These are phyloP conservation scores for Chlorella sp. DNA, from an alignment of 139 green algal genomes.

Conservation along the genomic window DNA sequence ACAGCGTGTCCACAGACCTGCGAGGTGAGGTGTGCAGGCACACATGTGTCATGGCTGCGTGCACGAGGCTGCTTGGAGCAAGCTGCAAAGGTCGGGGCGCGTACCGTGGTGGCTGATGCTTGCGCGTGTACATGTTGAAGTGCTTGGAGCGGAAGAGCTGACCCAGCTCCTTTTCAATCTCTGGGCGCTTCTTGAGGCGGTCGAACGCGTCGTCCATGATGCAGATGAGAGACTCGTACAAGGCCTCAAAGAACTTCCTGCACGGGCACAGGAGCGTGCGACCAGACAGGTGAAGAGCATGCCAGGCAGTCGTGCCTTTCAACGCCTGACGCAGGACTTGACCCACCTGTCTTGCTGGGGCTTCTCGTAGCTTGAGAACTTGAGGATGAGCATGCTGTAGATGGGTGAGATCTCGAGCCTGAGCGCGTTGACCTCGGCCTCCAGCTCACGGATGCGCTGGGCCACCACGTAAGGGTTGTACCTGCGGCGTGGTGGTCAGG, in stretches of 20 bases:
- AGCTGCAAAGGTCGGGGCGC: no score
- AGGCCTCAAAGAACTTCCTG: constrained; percentile 37
- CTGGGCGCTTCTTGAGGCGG: constrained; percentile 17
- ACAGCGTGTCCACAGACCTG: constrained; percentile 61
- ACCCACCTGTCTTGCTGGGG: constrained; percentile 28
- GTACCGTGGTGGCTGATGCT: constrained; percentile 34
- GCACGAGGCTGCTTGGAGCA: no score
- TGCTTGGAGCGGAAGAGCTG: constrained; percentile 34
- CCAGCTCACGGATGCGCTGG: constrained; percentile 33
- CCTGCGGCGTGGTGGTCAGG: background rate
- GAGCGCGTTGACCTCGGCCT: constrained; percentile 19
- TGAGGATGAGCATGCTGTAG: constrained; percentile 24
- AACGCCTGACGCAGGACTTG: no score
- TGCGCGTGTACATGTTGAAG: constrained; percentile 52
- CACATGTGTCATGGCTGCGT: no score
- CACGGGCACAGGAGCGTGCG: background rate
- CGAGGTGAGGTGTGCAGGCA: background rate
- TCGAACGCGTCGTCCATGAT: constrained; percentile 29
- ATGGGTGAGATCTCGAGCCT: constrained; percentile 23
- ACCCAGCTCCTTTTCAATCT: constrained; percentile 39
- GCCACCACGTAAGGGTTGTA: constrained; percentile 34
- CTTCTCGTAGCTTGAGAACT: constrained; percentile 32
- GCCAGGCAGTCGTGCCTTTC: no score
- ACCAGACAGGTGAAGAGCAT: constrained; percentile 2
- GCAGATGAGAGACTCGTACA: constrained; percentile 31